phyloP scores from a whole-genome alignment of 2,329 filamentous ascomycete genomes.

The Neopestalotiopsis sp. region DNA sequence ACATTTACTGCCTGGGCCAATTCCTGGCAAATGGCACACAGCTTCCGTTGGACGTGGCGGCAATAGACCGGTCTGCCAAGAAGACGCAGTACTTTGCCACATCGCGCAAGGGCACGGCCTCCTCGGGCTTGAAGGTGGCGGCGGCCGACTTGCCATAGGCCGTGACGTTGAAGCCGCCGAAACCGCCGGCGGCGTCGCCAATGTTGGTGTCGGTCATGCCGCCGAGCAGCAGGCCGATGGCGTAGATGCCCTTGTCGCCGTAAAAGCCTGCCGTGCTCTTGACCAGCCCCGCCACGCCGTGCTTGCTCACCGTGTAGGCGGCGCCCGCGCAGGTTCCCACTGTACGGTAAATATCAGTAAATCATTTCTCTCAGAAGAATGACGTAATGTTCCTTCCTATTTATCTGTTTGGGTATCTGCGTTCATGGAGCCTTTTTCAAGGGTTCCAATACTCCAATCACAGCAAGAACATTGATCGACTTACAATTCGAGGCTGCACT shows the following conservation, averaged over 20 bases:
- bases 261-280: constrained; percentile 64
- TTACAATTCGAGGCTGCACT: constrained; percentile 22
- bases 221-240: constrained; percentile 55
- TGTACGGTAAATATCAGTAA: background rate
- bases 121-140: constrained; percentile 34
- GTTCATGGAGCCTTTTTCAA: too few species aligned
- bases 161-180: constrained; percentile 38
- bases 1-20: constrained; percentile 25
- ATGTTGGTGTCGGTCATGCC: constrained; percentile 62
- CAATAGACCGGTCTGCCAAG: constrained; percentile 27
- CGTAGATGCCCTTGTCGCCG: constrained; percentile 56
- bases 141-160: constrained; percentile 32
- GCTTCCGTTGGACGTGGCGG: constrained; percentile 27
- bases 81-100: constrained; percentile 41
- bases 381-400: too few species aligned
- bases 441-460: too few species aligned
- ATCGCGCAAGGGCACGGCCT: constrained; percentile 35
- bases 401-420: too few species aligned
- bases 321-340: constrained; percentile 39
- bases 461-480: background rate
- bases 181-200: constrained; percentile 41
- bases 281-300: constrained; percentile 57
- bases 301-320: constrained; percentile 59
- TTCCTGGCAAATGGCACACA: constrained; percentile 30
- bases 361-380: too few species aligned